Evolutionary conservation across 179 eudicot genomes (phyloP).

Genomic region (Carnegiea gigantea): DNA sequence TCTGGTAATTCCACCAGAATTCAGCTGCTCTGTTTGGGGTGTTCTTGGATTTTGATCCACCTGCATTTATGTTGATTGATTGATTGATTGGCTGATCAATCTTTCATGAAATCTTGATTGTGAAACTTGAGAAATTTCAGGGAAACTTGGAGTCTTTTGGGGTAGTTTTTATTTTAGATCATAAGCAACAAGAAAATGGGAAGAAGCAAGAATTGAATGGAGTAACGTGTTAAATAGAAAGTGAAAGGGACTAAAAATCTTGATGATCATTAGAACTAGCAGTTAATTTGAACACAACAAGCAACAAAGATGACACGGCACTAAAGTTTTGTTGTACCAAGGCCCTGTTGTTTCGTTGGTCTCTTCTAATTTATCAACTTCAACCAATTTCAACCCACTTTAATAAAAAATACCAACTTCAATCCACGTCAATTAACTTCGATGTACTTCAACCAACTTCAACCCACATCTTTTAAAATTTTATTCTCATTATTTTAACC

Average conservation of each 20-base stretch:
- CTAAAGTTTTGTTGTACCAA: not conserved
- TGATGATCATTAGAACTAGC: not conserved
- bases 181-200: constrained; percentile 2
- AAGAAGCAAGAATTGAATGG: not conserved
- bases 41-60: constrained; percentile 24
- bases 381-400: too few species aligned
- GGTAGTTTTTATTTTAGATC: not conserved
- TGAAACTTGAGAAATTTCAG: not conserved
- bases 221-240: constrained; percentile 12
- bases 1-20: not conserved
- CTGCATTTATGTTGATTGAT: constrained; percentile 26
- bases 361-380: too few species aligned
- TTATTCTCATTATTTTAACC: too few species aligned
- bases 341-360: too few species aligned
- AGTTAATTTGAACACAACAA: not conserved
- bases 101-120: not conserved
- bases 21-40: constrained; percentile 18
- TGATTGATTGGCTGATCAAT: not conserved
- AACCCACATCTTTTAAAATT: too few species aligned
- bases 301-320: not conserved
- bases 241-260: not conserved
- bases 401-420: too few species aligned
- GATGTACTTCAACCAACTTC: too few species aligned
- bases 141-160: not conserved
- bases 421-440: too few species aligned